These are phyloP conservation scores for Phytophthora quininea DNA, from an alignment of 352 stramenopile genomes.

Conservation along the genomic window DNA sequence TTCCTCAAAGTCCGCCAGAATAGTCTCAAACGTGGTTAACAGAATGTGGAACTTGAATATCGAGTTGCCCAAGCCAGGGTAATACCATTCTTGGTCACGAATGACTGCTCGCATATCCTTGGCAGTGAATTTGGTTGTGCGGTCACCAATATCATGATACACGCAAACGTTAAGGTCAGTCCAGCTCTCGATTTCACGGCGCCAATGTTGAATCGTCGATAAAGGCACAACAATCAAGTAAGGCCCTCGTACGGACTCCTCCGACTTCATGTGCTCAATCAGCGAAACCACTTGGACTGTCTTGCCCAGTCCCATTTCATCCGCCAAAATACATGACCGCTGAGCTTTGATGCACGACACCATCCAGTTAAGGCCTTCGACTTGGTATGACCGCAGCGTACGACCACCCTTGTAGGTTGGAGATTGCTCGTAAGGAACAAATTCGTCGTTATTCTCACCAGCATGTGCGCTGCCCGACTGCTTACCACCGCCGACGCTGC, in stretches of 20 bases:
- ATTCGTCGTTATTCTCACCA: slow-evolving; percentile 46
- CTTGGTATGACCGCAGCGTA: slow-evolving; percentile 83
- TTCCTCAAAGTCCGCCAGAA: slow-evolving; percentile 86
- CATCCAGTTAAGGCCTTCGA: slow-evolving; percentile 92
- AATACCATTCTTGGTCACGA: slow-evolving; percentile 90
- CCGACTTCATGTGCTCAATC: slow-evolving; percentile 86
- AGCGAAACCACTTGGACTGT: slow-evolving; percentile 96
- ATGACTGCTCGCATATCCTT: slow-evolving; percentile 90
- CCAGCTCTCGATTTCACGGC: slow-evolving; percentile 89
- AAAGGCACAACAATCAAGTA: slow-evolving; percentile 89
- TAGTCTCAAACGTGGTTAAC: slow-evolving; percentile 84
- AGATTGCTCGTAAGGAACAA: slow-evolving; percentile 90
- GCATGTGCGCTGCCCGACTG: slow-evolving; percentile 5
- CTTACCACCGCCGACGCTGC: slow-evolving; percentile 25
- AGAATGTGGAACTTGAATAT: slow-evolving; percentile 91
- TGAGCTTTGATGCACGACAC: slow-evolving; percentile 88
- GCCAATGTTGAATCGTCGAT: slow-evolving; percentile 90
- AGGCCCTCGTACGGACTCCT: slow-evolving; percentile 84
- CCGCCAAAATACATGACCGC: slow-evolving; percentile 87
- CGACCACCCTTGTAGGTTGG: slow-evolving; percentile 88
- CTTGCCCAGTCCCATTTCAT: slow-evolving; percentile 95
- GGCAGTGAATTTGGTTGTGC: slow-evolving; percentile 76
- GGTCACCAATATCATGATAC: slow-evolving; percentile 96
- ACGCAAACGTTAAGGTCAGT: slow-evolving; percentile 99
- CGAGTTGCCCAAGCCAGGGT: slow-evolving; percentile 89